Evolutionary conservation across 306 rosid species (phyloP).

Genomic region (Pyrus betulifolia): DNA sequence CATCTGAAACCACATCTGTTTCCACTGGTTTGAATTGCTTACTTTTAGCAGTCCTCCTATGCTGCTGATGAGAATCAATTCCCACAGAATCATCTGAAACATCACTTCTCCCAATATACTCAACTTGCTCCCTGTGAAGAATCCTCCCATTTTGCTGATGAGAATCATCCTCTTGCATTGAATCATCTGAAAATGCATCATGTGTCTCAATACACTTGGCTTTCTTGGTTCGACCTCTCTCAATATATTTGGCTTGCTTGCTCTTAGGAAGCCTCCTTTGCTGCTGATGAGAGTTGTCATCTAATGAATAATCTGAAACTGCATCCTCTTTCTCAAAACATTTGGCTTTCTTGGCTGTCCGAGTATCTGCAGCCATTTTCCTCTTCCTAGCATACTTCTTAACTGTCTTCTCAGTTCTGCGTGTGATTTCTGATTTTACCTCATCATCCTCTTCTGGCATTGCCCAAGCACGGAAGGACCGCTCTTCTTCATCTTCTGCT

Average conservation of each 20-base stretch:
- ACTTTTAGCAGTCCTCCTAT: slow-evolving; percentile 20
- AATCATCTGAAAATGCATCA: slow-evolving; percentile 29
- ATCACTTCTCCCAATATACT: slow-evolving; percentile 14
- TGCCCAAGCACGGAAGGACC: slow-evolving; percentile 35
- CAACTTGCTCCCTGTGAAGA: slow-evolving; percentile 5
- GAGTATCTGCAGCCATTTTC: slow-evolving; percentile 39
- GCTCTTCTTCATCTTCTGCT: slow-evolving; percentile 31
- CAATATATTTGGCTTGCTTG: slow-evolving; percentile 21
- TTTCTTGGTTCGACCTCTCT: slow-evolving; percentile 22
- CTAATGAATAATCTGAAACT: slow-evolving; percentile 28
- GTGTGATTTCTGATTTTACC: slow-evolving; percentile 35
- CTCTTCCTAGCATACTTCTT: slow-evolving; percentile 69
- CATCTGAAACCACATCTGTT: slow-evolving; percentile 31
- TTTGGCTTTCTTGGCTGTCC: slow-evolving; percentile 46
- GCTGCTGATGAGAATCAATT: slow-evolving; percentile 15
- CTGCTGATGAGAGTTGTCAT: slow-evolving; percentile 22
- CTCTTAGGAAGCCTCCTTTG: slow-evolving; percentile 20
- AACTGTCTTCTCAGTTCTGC: slow-evolving; percentile 28
- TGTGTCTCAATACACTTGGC: slow-evolving; percentile 16
- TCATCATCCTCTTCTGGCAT: slow-evolving; percentile 49
- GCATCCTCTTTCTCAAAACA: slow-evolving; percentile 25
- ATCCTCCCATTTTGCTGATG: slow-evolving; percentile 14
- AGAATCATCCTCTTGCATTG: slow-evolving; percentile 23
- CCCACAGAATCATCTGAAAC: slow-evolving; percentile 32
- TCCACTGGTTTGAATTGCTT: slow-evolving; percentile 22